phyloP scores from a whole-genome alignment of 225 moss, liverwort and hornwort species.

The Antitrichia curtipendula region DNA sequence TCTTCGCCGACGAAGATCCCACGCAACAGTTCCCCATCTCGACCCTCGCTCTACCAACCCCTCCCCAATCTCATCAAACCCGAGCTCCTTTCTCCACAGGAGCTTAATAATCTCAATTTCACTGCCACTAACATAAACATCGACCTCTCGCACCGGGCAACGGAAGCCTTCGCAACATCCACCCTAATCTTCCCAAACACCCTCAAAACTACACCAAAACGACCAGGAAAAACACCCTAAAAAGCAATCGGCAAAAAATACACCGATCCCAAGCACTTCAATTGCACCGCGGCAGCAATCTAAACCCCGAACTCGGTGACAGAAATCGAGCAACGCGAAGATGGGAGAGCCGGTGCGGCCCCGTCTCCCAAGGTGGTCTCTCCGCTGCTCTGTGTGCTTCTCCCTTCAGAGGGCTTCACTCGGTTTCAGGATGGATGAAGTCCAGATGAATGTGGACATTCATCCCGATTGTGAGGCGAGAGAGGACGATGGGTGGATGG shows the following conservation, averaged over 20 bases:
- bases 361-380: not conserved
- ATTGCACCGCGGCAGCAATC: not conserved
- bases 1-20: slow-evolving; percentile 49
- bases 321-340: not conserved
- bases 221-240: not conserved
- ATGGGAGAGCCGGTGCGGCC: slow-evolving; percentile 11
- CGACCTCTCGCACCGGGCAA: not conserved
- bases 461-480: not conserved
- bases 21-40: slow-evolving; percentile 90
- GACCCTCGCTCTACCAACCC: not conserved
- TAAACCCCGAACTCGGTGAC: not conserved
- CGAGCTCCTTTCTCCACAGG: not conserved
- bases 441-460: not conserved
- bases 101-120: not conserved
- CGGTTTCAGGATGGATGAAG: not conserved
- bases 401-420: not conserved
- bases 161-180: not conserved
- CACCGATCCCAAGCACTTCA: not conserved
- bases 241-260: not conserved
- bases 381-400: not conserved
- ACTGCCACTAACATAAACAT: not conserved
- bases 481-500: not conserved
- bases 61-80: slow-evolving; percentile 1
- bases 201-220: not conserved
- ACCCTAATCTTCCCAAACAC: not conserved